These are phyloP conservation scores for Fragaria iinumae DNA, from an alignment of 306 rosid species.

Conservation along the genomic window DNA sequence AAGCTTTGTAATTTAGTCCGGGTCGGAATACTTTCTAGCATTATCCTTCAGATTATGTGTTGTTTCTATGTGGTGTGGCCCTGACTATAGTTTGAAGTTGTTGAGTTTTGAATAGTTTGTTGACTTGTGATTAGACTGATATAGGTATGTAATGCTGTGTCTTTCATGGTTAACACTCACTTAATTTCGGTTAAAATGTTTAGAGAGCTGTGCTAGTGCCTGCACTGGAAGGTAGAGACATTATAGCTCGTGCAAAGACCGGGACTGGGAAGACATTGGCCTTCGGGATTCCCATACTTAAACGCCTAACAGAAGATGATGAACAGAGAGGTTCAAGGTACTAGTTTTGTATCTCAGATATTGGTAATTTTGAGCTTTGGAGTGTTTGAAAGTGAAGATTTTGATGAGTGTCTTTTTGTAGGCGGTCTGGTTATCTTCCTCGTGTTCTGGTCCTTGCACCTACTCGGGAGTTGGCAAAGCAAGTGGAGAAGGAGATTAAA, in stretches of 20 bases:
- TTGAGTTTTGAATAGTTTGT: neutral
- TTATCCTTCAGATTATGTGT: neutral
- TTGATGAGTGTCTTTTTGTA: conserved; percentile 28
- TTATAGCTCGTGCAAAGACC: conserved; percentile 97
- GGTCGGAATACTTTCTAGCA: neutral
- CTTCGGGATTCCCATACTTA: conserved; percentile 85
- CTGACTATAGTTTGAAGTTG: no score
- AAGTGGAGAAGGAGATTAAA: conserved; percentile 94
- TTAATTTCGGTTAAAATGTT: conserved; percentile 5
- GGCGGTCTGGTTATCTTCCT: conserved; percentile 76
- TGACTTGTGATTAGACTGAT: neutral
- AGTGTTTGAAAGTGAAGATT: neutral
- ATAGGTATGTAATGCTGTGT: neutral
- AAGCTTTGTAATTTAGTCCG: neutral
- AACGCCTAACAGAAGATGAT: conserved; percentile 61
- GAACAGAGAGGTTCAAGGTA: conserved; percentile 56
- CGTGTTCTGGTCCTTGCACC: conserved; percentile 88
- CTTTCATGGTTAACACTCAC: neutral
- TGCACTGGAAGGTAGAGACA: conserved; percentile 85
- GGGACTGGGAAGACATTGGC: conserved; percentile 98
- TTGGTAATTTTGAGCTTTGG: neutral
- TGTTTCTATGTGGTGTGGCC: neutral
- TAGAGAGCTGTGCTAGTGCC: conserved; percentile 95
- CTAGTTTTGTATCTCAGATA: neutral
- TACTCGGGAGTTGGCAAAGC: conserved; percentile 93